A percentile compares a stretch with the other conserved stretches of the same genome.
These are phyloP conservation scores for Lophiostoma macrostomum DNA, from an alignment of 495 filamentous ascomycete species.

Conservation along the genomic window DNA sequence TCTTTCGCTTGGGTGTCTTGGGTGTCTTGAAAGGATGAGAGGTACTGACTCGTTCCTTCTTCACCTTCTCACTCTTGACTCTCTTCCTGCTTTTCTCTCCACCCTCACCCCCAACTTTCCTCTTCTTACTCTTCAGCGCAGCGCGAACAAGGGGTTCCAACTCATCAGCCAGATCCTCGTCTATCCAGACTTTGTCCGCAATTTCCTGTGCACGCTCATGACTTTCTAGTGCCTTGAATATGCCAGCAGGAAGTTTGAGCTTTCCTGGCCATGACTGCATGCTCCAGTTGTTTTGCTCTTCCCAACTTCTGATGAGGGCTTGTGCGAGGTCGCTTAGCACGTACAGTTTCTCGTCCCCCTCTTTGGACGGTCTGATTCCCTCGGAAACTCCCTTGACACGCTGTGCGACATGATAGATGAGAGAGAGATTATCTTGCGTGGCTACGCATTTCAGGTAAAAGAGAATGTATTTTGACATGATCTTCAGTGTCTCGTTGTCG, in stretches of 20 bases:
- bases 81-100: constrained; percentile 44
- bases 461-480: constrained; percentile 80
- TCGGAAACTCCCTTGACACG: constrained; percentile 88
- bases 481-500: constrained; percentile 64
- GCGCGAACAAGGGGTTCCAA: constrained; percentile 63
- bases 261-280: constrained; percentile 82
- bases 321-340: constrained; percentile 87
- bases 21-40: constrained; percentile 45
- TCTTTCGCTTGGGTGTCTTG: constrained; percentile 43
- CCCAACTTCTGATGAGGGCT: constrained; percentile 75
- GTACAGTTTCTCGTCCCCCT: constrained; percentile 62
- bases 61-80: constrained; percentile 33
- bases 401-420: constrained; percentile 91
- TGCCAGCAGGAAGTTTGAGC: constrained; percentile 69
- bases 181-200: constrained; percentile 76
- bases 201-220: constrained; percentile 79
- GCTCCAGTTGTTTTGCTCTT: constrained; percentile 70
- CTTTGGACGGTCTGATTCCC: constrained; percentile 54
- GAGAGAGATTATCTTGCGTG: constrained; percentile 76
- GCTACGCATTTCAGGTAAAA: constrained; percentile 84
- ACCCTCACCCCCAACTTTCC: constrained; percentile 8
- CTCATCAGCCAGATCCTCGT: constrained; percentile 74
- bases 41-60: constrained; percentile 45
- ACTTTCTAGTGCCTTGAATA: constrained; percentile 71
- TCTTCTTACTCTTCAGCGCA: constrained; percentile 38